Evolutionary conservation across 169 alveolate species (phyloP).

Genomic region (Besnoitia besnoiti): DNA sequence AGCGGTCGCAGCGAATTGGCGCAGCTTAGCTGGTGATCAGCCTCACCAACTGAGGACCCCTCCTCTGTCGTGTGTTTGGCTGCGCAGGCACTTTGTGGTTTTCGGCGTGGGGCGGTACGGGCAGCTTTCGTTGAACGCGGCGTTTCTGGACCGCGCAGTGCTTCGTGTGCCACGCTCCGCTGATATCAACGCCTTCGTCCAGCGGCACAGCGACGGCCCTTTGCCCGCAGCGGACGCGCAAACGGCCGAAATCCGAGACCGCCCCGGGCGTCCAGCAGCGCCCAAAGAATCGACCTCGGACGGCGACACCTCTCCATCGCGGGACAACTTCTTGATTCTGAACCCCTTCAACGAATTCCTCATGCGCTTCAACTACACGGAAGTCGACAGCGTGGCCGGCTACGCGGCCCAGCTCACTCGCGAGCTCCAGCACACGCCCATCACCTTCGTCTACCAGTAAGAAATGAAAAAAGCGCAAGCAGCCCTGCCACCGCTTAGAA

Average conservation of each 20-base stretch:
- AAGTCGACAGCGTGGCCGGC: constrained; percentile 54
- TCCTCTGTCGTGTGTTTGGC: too few species aligned
- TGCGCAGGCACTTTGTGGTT: constrained; percentile 18
- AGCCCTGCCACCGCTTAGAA: too few species aligned
- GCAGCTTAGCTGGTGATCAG: too few species aligned
- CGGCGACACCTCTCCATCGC: neutral
- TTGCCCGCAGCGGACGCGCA: neutral
- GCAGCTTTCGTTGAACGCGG: constrained; percentile 34
- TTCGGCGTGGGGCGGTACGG: constrained; percentile 45
- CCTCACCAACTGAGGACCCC: too few species aligned
- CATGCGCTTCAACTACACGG: constrained; percentile 64
- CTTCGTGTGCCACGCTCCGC: constrained; percentile 56
- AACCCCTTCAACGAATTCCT: constrained; percentile 51
- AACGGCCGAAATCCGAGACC: neutral
- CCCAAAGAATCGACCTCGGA: neutral
- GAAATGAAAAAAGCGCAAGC: too few species aligned
- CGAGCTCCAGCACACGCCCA: constrained; percentile 50
- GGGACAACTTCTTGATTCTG: constrained; percentile 29
- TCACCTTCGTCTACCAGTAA: constrained; percentile 19
- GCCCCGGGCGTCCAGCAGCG: neutral
- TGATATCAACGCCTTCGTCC: constrained; percentile 45
- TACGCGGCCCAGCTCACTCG: constrained; percentile 55
- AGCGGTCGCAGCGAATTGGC: too few species aligned
- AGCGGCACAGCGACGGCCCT: neutral
- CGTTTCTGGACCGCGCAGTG: constrained; percentile 60